These are phyloP conservation scores for Lycium barbarum DNA, from an alignment of 257 asterid species.

Conservation along the genomic window DNA sequence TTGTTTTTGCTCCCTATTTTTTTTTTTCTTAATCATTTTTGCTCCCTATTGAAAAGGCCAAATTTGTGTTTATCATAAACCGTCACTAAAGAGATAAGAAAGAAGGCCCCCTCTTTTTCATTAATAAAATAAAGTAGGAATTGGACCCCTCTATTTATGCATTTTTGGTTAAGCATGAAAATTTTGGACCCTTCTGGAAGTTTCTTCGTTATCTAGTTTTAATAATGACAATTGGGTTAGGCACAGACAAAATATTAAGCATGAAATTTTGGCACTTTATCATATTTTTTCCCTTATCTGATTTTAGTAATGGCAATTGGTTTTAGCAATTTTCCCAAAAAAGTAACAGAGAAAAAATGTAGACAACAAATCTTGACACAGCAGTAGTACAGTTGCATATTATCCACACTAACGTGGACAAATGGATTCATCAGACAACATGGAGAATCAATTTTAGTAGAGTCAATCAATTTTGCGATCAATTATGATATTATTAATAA, in stretches of 20 bases:
- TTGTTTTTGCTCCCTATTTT: neutral
- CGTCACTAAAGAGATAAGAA: neutral
- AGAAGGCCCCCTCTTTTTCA: neutral
- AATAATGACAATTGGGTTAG: neutral
- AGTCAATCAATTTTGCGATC: no score
- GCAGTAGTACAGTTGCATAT: no score
- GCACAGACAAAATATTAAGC: neutral
- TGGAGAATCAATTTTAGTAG: no score
- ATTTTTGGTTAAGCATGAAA: neutral
- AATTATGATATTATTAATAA: no score
- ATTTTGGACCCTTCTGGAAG: neutral
- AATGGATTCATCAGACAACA: no score
- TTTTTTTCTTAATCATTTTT: no score
- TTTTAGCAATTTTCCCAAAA: no score
- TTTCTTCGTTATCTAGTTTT: neutral
- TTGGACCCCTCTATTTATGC: neutral
- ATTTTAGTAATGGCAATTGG: neutral
- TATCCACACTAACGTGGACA: neutral
- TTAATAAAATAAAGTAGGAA: neutral
- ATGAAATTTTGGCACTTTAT: no score
- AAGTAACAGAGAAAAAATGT: no score
- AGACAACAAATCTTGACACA: no score
- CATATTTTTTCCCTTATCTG: no score
- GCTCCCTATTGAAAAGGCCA: neutral
- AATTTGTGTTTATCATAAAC: neutral